These are phyloP conservation scores for Hawksworthiomyces lignivorus DNA, from an alignment of 2,329 filamentous ascomycete genomes.

Conservation along the genomic window DNA sequence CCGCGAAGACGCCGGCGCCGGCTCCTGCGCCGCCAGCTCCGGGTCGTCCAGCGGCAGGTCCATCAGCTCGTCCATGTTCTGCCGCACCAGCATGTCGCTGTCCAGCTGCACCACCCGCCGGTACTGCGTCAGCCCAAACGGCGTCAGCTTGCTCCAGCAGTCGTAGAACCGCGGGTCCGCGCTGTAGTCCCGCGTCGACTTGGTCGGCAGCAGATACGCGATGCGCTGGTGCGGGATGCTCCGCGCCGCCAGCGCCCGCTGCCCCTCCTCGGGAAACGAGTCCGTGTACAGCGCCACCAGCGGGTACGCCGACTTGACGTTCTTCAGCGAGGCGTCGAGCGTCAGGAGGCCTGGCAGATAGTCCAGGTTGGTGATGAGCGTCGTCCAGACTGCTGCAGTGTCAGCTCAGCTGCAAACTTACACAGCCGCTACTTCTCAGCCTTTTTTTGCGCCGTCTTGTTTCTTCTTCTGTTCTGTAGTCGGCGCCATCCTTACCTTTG, in stretches of 20 bases:
- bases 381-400: constrained; percentile 62
- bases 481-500: constrained; percentile 18
- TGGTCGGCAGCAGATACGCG: constrained; percentile 62
- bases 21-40: constrained; percentile 13
- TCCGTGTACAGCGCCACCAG: constrained; percentile 79
- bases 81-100: constrained; percentile 75
- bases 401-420: neutral
- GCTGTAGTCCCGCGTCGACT: constrained; percentile 56
- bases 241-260: constrained; percentile 59
- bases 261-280: constrained; percentile 60
- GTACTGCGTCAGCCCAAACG: constrained; percentile 71
- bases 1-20: constrained; percentile 29
- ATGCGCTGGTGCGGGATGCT: constrained; percentile 63
- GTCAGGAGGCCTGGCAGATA: constrained; percentile 80
- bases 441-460: neutral
- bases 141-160: constrained; percentile 80
- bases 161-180: constrained; percentile 81
- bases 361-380: constrained; percentile 73
- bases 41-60: constrained; percentile 52
- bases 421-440: too few species aligned
- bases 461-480: neutral
- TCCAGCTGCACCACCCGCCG: constrained; percentile 76
- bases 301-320: constrained; percentile 60
- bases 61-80: constrained; percentile 92
- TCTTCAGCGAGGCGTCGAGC: constrained; percentile 68